Percentiles rank a stretch among this genome's conserved stretches.
These are phyloP conservation scores for Brassica incana DNA, from an alignment of 345 rosid species.

Conservation along the genomic window DNA sequence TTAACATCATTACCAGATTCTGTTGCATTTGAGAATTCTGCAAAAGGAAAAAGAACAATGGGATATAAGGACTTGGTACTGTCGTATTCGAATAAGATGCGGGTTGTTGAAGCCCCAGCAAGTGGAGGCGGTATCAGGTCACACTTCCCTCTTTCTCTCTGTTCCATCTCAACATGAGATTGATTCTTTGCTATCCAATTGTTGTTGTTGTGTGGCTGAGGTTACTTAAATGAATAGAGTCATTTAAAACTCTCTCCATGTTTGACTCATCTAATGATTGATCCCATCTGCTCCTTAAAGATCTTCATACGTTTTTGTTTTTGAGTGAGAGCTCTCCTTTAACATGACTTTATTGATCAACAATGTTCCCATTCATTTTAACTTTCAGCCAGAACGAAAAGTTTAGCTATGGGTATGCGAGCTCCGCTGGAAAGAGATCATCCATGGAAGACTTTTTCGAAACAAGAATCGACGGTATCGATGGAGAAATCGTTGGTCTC, in stretches of 20 bases:
- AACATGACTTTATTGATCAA: not conserved
- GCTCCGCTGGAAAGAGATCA: conserved; percentile 93
- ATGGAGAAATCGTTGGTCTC: conserved; percentile 93
- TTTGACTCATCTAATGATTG: not conserved
- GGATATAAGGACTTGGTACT: conserved; percentile 32
- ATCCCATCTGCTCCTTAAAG: not conserved
- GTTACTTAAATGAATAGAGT: not conserved
- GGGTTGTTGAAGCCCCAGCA: conserved; percentile 61
- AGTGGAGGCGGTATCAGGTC: conserved; percentile 97
- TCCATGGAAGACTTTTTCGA: conserved; percentile 99
- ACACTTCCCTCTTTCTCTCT: not conserved
- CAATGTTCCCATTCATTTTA: not conserved
- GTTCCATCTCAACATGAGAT: not conserved
- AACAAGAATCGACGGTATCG: conserved; percentile 87
- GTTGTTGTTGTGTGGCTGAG: not conserved
- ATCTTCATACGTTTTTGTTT: not conserved
- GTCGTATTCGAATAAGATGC: conserved; percentile 31
- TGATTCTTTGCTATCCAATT: not conserved
- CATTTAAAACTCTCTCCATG: not conserved
- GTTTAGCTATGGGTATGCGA: conserved; percentile 98
- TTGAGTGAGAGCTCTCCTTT: not conserved
- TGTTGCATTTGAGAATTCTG: not conserved
- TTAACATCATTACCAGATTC: not conserved
- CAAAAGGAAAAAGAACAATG: conserved; percentile 11
- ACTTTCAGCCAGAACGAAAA: conserved; percentile 79